Evolutionary conservation across 768 basidiomycete genomes (phyloP), one percentile per base, ranked within the genome.

Genomic region (Amanita thiersii): DNA sequence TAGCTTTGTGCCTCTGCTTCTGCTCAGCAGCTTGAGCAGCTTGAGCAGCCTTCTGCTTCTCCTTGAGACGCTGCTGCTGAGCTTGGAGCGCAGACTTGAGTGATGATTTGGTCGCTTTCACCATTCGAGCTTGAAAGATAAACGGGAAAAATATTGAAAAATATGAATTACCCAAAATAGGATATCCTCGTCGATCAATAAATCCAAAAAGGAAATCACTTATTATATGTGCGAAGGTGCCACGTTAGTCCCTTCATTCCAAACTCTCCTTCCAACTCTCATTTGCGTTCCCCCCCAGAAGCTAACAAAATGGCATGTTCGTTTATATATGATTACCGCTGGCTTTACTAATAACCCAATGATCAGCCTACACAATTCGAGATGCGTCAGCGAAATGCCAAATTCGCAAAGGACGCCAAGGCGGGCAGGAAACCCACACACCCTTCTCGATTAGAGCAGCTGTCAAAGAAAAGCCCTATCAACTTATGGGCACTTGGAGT

Each of bases 281-380:
- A 48, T 45, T n/a, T n/a, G n/a, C n/a, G n/a, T 40, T 40, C 29
- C 19, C 24, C 43, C 12, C 29, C 34, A 26, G 44, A 30, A 33
- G 38, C 41, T 39, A 44, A 37, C 37, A 56, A 54, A 55, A 64
- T 65, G 61, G 62, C 59, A 37, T 33, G 54, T 10, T 11, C 15
- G 19, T 26, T 12, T 12, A 4, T 28, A 24, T 35, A 14, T 44
- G 34, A 6, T 39, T 14, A n/a, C 10, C 14, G n/a, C 20, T 17
- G 20, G 4, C 15, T 20, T 31, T 25, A 20, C 9, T 8, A 7
- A 6, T 28, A 17, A 20, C 9, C 1, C n/a, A 30, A 15, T 40
- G 36, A 39, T 43, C 19, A 87, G 84, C 85, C 86, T 40, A 86
- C 81, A 41, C 76, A 84, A 68, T 87, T 85, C 57, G 86, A 89